Evolutionary conservation across 371 early-diverging fungal species (phyloP).

Genomic region (Mortierella sp.): DNA sequence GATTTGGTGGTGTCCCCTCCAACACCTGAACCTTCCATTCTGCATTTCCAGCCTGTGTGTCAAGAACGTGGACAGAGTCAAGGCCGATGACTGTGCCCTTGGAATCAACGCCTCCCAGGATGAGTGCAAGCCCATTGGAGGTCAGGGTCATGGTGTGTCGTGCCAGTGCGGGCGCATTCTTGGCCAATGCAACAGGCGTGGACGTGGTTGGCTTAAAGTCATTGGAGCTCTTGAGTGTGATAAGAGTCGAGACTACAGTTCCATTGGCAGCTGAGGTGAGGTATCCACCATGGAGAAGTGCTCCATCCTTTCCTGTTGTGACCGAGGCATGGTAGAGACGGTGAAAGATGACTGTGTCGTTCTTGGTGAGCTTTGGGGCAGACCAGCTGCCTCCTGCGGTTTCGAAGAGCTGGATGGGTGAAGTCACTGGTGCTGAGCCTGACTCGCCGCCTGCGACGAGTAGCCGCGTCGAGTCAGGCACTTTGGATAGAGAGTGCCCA

Average conservation of each 20-base stretch:
- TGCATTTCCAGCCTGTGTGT: constrained; percentile 23
- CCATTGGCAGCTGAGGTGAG: constrained; percentile 19
- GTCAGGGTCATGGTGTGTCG: constrained; percentile 49
- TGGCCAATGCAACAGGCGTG: constrained; percentile 31
- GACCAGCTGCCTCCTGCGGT: constrained; percentile 33
- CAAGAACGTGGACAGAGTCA: constrained; percentile 26
- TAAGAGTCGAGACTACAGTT: constrained; percentile 25
- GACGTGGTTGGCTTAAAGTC: constrained; percentile 21
- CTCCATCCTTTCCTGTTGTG: constrained; percentile 41
- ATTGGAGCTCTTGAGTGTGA: constrained; percentile 23
- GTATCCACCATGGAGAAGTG: constrained; percentile 41
- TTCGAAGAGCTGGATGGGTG: constrained; percentile 23
- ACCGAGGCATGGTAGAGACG: constrained; percentile 31
- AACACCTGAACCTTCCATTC: constrained; percentile 25
- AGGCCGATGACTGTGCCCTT: constrained; percentile 34
- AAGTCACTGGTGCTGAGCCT: background rate
- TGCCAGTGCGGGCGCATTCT: constrained; percentile 29
- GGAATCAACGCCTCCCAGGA: constrained; percentile 37
- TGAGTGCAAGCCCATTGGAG: constrained; percentile 32
- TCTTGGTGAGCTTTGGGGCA: constrained; percentile 25
- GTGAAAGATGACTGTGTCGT: constrained; percentile 25
- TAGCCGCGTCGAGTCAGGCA: constrained; percentile 25
- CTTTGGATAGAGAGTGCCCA: constrained; percentile 32
- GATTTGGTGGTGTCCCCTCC: constrained; percentile 31
- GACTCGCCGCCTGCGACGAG: constrained; percentile 48